Base-by-base conservation (phyloP, 306 rosid species). In the Pachyrhizus erosus region DNA sequence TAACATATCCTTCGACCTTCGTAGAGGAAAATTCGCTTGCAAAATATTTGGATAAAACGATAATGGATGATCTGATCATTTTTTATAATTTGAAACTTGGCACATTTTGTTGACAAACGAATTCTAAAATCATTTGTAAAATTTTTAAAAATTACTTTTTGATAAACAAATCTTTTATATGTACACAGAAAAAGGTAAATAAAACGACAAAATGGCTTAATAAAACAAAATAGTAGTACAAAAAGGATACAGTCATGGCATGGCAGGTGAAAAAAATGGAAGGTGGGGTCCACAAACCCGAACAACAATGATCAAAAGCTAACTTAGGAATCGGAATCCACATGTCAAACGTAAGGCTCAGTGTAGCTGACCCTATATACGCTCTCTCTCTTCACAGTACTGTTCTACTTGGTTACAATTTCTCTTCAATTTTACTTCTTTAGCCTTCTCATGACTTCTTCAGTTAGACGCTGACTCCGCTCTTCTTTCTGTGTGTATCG, bases 341-440 rank as follows among this genome's bases (percentile, higher is more conserved):
- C 89, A 45, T 82, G 82, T 78, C 86, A 58, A 66, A 66, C 48
- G 45, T 55, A 78, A 55, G 89, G 67, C 71, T 51, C 33, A 2
- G 74, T 62, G 27, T 12, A 61, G 61, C 86, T 54, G 77, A 81
- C 68, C 42, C 82, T 46, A 2, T 71, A n/a, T 31, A 11, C 26
- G 14, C 14, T 62, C 15, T 52, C 70, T 34, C 61, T 70, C 78
- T 70, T 6, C 13, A 18, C 9, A 21, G 17, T 37, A 1, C 9
- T 69, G 12, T 31, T 78, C 69, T 42, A 67, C 45, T 43, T 26
- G 1, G 48, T 57, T 57, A 6, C 33, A 39, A 10, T 14, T 20
- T 68, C 57, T 66, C 51, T 52, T 76, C 61, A 24, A 79, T 45
- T 73, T 55, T 46, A 15, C 60, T 40, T 5, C 83, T 79, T 45